Percentiles rank a stretch among this genome's conserved stretches.
Evolutionary conservation across 2,329 filamentous ascomycete species (phyloP).

Genomic region (Hypoxylon sp.): DNA sequence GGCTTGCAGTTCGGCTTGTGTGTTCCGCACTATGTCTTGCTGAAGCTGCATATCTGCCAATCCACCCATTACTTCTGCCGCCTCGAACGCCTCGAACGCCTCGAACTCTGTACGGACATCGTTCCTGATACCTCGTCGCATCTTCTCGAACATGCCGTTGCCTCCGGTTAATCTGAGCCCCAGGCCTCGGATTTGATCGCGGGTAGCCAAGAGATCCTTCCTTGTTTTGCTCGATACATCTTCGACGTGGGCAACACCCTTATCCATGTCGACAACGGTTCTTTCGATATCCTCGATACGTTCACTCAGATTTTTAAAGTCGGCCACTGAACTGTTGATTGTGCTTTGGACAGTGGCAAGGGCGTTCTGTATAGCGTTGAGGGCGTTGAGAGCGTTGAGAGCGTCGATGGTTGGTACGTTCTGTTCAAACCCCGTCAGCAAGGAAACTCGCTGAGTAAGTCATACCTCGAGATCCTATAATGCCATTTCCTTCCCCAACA

Average conservation of each 20-base stretch:
- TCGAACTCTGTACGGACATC: not conserved
- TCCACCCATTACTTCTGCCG: not conserved
- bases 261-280: not conserved
- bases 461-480: slow-evolving; percentile 8
- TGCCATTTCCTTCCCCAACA: slow-evolving; percentile 3
- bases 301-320: not conserved
- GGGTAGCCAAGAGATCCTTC: not conserved
- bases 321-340: not conserved
- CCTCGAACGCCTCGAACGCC: no score
- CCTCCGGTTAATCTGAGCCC: not conserved
- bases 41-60: not conserved
- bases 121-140: not conserved
- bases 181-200: not conserved
- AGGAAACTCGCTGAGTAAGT: slow-evolving; percentile 5
- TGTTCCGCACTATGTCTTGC: not conserved
- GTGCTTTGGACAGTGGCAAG: not conserved
- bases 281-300: not conserved
- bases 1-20: not conserved
- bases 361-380: not conserved
- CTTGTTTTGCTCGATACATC: not conserved
- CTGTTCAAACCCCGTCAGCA: slow-evolving; percentile 13
- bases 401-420: not conserved
- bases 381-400: not conserved
- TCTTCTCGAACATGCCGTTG: not conserved
- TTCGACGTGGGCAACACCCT: not conserved